These are phyloP conservation scores for Penicillium aurantiogriseum DNA, from an alignment of 2,329 filamentous ascomycete genomes.

Conservation along the genomic window DNA sequence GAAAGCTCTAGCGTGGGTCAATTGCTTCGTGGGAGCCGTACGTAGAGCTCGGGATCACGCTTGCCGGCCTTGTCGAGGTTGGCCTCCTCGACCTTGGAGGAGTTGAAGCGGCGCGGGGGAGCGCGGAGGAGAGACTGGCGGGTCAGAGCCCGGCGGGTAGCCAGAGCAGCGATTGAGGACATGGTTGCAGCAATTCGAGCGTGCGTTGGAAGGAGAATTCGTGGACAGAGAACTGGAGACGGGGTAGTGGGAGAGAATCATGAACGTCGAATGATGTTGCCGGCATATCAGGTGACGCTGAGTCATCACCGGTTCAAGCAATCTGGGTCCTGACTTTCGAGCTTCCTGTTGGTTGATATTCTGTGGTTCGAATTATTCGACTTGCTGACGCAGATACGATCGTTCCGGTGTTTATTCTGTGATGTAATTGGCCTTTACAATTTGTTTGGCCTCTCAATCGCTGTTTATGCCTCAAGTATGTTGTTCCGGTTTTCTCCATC, in stretches of 20 bases:
- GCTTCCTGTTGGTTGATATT: slow-evolving; percentile 10
- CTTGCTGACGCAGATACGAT: slow-evolving; percentile 7
- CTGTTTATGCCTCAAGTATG: slow-evolving; percentile 14
- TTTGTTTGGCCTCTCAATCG: slow-evolving; percentile 6
- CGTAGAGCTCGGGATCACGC: slow-evolving; percentile 72
- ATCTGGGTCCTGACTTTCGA: slow-evolving; percentile 7
- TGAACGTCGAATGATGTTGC: slow-evolving; percentile 37
- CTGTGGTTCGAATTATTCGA: not conserved
- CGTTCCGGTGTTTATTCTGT: slow-evolving; percentile 9
- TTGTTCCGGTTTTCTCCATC: slow-evolving; percentile 13
- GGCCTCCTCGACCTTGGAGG: slow-evolving; percentile 49
- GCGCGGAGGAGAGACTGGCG: slow-evolving; percentile 44
- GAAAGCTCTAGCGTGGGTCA: slow-evolving; percentile 5
- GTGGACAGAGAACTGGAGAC: slow-evolving; percentile 19
- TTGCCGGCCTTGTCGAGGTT: slow-evolving; percentile 62
- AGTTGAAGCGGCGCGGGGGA: slow-evolving; percentile 40
- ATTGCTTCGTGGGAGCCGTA: slow-evolving; percentile 44
- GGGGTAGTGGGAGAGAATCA: slow-evolving; percentile 32
- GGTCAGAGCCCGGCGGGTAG: slow-evolving; percentile 43
- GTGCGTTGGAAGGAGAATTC: slow-evolving; percentile 17
- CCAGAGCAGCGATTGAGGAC: slow-evolving; percentile 45
- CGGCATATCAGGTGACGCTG: slow-evolving; percentile 30
- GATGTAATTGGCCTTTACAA: slow-evolving; percentile 17
- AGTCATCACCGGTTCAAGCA: slow-evolving; percentile 16
- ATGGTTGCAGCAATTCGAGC: slow-evolving; percentile 30